Conservation (phyloP, 306 rosid genomes). For the Quercus parvula region DNA sequence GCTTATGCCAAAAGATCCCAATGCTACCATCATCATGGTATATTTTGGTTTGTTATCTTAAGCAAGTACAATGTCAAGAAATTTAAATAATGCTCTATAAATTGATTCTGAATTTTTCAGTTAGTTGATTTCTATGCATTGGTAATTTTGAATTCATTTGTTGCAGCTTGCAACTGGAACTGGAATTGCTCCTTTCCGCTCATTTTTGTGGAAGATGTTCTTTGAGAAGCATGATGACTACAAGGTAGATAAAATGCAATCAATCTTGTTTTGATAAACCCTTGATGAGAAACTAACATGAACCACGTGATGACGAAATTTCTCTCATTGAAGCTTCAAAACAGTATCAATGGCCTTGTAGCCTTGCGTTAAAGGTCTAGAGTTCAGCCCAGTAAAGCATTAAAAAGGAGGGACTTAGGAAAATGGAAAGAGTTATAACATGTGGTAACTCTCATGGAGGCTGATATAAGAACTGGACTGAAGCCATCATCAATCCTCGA, state of each 20-base stretch:
- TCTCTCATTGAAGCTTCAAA: background rate
- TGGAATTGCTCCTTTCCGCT: constrained; percentile 94
- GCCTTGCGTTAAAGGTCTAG: background rate
- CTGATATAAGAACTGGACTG: background rate
- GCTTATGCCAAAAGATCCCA: constrained; percentile 98
- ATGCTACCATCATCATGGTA: constrained; percentile 90
- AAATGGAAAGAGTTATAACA: background rate
- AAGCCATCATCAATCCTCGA: background rate
- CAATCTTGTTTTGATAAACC: background rate
- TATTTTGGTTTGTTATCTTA: background rate
- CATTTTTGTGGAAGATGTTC: constrained; percentile 96
- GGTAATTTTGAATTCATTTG: constrained; percentile 13
- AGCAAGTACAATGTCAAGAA: background rate
- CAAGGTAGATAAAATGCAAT: constrained; percentile 41
- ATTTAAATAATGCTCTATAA: background rate
- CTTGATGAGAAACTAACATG: background rate
- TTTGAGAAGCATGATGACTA: constrained; percentile 94
- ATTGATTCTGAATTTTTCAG: background rate
- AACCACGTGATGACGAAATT: background rate
- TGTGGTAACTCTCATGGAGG: background rate
- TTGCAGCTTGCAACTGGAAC: constrained; percentile 95
- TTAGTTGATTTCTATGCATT: background rate
- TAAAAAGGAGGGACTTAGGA: background rate
- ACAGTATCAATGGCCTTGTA: background rate
- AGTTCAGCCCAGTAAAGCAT: background rate